These are phyloP conservation scores for Ophiognomonia clavigignenti-juglandacearum DNA, from an alignment of 2,329 filamentous ascomycete genomes.

Conservation along the genomic window DNA sequence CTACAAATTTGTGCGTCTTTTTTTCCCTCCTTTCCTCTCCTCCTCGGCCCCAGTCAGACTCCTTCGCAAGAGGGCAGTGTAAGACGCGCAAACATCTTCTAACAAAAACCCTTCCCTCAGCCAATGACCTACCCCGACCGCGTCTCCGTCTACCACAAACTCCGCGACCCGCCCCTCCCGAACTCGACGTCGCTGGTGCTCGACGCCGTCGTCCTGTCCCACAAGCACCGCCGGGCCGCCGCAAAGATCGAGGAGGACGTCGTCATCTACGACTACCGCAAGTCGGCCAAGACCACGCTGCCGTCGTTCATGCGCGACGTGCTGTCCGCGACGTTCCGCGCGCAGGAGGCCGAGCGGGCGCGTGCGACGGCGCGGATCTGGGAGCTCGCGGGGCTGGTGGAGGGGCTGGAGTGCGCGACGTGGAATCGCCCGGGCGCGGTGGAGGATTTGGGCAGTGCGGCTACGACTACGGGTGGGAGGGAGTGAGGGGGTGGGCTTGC, in stretches of 20 bases:
- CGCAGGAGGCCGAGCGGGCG: constrained; percentile 52
- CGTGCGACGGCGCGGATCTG: constrained; percentile 48
- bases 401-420: constrained; percentile 61
- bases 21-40: neutral
- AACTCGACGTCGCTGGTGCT: constrained; percentile 47
- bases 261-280: constrained; percentile 64
- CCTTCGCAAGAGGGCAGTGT: too few relatives aligned
- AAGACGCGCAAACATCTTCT: too few relatives aligned
- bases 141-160: constrained; percentile 78
- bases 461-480: too few relatives aligned
- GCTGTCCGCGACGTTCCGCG: constrained; percentile 29
- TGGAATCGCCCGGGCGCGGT: constrained; percentile 70
- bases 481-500: too few relatives aligned
- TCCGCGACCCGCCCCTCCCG: constrained; percentile 47
- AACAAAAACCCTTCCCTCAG: constrained; percentile 32
- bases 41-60: too few relatives aligned
- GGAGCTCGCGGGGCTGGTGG: constrained; percentile 53
- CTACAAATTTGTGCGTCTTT: constrained; percentile 55
- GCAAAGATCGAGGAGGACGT: constrained; percentile 75
- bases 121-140: constrained; percentile 80
- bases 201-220: constrained; percentile 66
- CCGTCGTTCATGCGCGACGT: constrained; percentile 35
- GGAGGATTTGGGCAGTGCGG: constrained; percentile 60
- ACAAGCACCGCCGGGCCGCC: constrained; percentile 65
- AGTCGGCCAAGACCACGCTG: constrained; percentile 32